Evolutionary conservation across 352 stramenopile genomes (phyloP), one percentile per base, ranked within the genome.

Genomic region (Globisporangium alternatum): DNA sequence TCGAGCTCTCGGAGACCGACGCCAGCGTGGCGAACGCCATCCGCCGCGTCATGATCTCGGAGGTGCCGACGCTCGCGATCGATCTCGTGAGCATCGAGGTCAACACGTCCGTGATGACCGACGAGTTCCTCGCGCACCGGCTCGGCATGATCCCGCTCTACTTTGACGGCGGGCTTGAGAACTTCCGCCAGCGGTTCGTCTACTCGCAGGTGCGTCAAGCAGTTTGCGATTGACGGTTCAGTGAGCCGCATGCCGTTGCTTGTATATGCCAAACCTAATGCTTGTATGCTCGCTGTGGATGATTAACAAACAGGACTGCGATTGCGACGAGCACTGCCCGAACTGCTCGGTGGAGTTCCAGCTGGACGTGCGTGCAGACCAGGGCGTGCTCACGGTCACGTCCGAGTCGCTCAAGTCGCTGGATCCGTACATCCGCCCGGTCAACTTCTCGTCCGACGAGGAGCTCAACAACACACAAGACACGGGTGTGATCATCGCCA

Each of bases 41-140:
- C 60, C 91, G 97, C 53, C 89, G 97, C 53, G 97, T 99, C 64
- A 99, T 99, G 91, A 98, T 99, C 77, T 86, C 90, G 9, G 95
- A 98, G 76, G 96, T 99, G 31, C 97, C 97, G 21, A 99, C 97
- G n/a, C 75, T 99, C 56, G 95, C 95, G 17, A 99, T 99, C 74
- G 97, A 99, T 76, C 83, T 99, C n/a, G 97, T 99, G 48, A 97
- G 93, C 72, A 98, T 99, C 74, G 82, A 97, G 74, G 87, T 98
- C 65, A 99, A 99, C 87, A 97, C 95, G 31, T 98, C 91, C 28
- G 95, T 98, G 35, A 90, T 99, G 74, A 98, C 98, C 64, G 97
- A 99, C 83, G 97, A 99, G 81, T 99, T 99, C 71, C 86, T 99
- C 67, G 96, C 97, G 25, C 97, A 99, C 78, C 87, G 97, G 6